These are phyloP conservation scores for Rhodocollybia butyracea DNA, from an alignment of 768 basidiomycete species.

Conservation along the genomic window DNA sequence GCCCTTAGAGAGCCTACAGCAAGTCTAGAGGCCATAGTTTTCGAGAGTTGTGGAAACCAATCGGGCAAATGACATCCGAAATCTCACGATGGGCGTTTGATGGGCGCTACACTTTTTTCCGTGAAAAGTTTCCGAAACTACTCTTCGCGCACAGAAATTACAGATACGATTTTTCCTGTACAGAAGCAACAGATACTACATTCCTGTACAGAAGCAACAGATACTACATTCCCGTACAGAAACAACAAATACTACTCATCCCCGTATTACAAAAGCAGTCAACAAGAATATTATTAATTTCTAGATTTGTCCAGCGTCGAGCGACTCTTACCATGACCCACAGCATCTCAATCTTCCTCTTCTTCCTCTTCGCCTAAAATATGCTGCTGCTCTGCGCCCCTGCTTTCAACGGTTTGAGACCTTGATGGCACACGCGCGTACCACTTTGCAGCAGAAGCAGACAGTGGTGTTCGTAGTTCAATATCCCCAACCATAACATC, in stretches of 20 bases:
- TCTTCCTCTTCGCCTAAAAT: not conserved
- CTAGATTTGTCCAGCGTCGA: no score
- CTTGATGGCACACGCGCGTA: slow-evolving; percentile 56
- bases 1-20: slow-evolving; percentile 62
- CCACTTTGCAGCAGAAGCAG: slow-evolving; percentile 42
- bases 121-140: no score
- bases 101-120: no score
- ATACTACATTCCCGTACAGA: no score
- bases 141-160: no score
- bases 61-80: not conserved
- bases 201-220: no score
- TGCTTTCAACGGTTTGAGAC: slow-evolving; percentile 15
- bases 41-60: not conserved
- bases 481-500: slow-evolving; percentile 31
- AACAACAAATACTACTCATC: no score
- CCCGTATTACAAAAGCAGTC: no score
- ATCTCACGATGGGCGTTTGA: not conserved
- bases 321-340: not conserved
- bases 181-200: no score
- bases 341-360: not conserved
- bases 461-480: slow-evolving; percentile 31
- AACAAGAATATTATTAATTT: no score
- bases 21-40: slow-evolving; percentile 66
- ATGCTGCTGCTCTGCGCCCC: not conserved
- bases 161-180: no score